phyloP scores from a whole-genome alignment of 1,284 basidiomycete genomes.

The Moniliophthora roreri region DNA sequence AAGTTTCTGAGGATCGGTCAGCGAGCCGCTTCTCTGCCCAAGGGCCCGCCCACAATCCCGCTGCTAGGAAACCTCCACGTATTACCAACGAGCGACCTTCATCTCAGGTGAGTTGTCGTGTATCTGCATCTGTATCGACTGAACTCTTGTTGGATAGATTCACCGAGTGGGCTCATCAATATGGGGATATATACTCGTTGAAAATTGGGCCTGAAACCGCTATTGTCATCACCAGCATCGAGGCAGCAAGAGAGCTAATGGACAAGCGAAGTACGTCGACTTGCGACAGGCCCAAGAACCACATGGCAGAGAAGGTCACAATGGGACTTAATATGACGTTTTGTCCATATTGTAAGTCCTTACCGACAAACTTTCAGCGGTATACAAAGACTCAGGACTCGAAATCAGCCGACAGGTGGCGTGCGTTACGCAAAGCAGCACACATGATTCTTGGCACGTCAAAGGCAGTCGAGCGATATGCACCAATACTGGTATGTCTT shows the following conservation, averaged over 20 bases:
- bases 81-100: no score
- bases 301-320: conserved; percentile 22
- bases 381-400: no score
- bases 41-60: conserved; percentile 31
- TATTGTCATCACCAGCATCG: conserved; percentile 23
- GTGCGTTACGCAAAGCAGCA: conserved; percentile 26
- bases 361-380: no score
- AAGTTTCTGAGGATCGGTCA: conserved; percentile 11
- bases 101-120: no score
- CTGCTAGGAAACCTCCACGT: conserved; percentile 29
- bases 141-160: no score
- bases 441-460: conserved; percentile 27
- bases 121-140: conserved; percentile 8
- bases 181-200: conserved; percentile 5
- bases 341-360: conserved; percentile 12
- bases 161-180: conserved; percentile 2
- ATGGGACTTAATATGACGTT: conserved; percentile 21
- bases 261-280: conserved; percentile 24
- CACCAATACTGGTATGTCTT: conserved; percentile 26
- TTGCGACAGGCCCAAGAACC: conserved; percentile 23
- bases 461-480: conserved; percentile 21
- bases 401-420: conserved; percentile 28
- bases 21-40: conserved; percentile 27
- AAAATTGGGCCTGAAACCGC: conserved; percentile 12
- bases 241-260: conserved; percentile 23